phyloP scores from a whole-genome alignment of 306 rosid genomes.

The Malus fusca region DNA sequence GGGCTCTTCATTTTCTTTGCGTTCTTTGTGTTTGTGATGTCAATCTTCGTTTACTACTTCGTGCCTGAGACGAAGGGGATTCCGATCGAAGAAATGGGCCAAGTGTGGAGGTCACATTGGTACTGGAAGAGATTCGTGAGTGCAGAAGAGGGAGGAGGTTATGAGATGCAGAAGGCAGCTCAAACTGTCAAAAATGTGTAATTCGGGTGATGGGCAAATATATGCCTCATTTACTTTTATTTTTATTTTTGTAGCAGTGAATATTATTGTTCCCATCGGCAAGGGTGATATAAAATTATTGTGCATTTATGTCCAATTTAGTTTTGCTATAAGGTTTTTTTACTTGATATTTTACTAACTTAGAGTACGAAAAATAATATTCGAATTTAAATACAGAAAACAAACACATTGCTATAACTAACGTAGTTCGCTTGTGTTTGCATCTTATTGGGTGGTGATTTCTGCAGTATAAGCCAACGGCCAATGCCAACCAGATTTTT shows the following conservation, averaged over 20 bases:
- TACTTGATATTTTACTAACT: too few species aligned
- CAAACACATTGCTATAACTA: too few species aligned
- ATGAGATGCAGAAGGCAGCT: slow-evolving; percentile 36
- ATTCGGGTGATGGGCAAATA: neutral
- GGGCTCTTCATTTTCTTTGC: slow-evolving; percentile 82
- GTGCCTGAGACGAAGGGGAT: slow-evolving; percentile 85
- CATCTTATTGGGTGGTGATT: neutral
- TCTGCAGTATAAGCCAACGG: neutral
- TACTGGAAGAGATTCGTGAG: slow-evolving; percentile 62
- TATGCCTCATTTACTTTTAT: neutral
- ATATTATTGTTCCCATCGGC: slow-evolving; percentile 14
- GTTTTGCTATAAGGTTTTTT: neutral
- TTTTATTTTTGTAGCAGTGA: neutral
- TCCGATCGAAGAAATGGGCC: slow-evolving; percentile 84
- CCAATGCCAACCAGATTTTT: too few species aligned
- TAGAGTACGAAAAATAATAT: neutral
- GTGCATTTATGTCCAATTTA: neutral
- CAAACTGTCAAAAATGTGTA: slow-evolving; percentile 26
- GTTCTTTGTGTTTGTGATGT: slow-evolving; percentile 65
- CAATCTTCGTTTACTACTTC: slow-evolving; percentile 40
- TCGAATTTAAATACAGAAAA: neutral
- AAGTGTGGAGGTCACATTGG: slow-evolving; percentile 70
- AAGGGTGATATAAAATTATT: neutral
- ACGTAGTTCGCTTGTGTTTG: too few species aligned
- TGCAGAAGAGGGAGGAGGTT: slow-evolving; percentile 24